phyloP scores from a whole-genome alignment of 345 rosid species.

The Euphorbia peplus region DNA sequence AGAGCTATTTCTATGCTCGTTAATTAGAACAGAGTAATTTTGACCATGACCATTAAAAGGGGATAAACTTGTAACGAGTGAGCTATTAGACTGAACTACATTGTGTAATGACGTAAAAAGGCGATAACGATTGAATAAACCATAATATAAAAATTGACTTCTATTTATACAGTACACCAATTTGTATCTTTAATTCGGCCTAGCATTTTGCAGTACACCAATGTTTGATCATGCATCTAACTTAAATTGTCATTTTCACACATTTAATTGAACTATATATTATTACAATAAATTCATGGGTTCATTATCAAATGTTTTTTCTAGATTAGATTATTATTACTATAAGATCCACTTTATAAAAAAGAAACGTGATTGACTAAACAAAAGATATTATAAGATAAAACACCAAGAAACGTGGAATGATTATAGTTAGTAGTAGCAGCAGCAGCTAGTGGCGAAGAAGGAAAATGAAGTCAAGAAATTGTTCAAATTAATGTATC shows the following conservation, averaged over 20 bases:
- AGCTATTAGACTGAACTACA: too few species aligned
- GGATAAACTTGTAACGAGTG: too few species aligned
- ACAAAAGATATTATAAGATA: conserved; percentile 28
- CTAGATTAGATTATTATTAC: conserved; percentile 7
- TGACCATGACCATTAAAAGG: too few species aligned
- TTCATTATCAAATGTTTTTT: conserved; percentile 7
- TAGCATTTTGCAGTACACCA: too few species aligned
- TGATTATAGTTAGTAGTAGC: not conserved
- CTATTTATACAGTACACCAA: too few species aligned
- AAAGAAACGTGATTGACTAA: conserved; percentile 57
- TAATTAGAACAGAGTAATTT: too few species aligned
- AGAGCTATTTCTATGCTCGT: too few species aligned
- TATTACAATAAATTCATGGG: conserved; percentile 9
- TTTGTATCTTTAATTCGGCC: too few species aligned
- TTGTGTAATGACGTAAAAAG: too few species aligned
- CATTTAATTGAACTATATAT: too few species aligned
- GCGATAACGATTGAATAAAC: too few species aligned
- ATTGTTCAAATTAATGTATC: not conserved
- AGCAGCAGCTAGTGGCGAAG: not conserved
- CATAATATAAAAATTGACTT: too few species aligned
- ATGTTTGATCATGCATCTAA: not conserved
- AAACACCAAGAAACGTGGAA: conserved; percentile 11
- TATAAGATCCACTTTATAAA: conserved; percentile 8
- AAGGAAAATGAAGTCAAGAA: not conserved
- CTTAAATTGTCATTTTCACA: not conserved